Conservation (phyloP, 2,329 filamentous ascomycete genomes). For the Ophiostoma populinum region DNA sequence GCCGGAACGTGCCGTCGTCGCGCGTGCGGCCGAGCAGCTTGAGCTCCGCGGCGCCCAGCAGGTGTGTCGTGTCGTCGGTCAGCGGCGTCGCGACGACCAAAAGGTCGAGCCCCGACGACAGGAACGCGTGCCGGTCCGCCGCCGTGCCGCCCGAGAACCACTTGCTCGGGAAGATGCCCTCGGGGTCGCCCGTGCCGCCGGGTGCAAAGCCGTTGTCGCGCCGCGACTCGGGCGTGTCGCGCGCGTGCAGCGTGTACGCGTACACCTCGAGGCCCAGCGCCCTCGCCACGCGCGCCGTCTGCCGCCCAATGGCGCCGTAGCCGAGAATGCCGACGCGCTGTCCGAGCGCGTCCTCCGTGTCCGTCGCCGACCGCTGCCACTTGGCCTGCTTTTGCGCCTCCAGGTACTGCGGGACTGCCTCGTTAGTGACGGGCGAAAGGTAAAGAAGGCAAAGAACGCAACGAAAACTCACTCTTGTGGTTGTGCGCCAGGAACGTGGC, state of each 20-base stretch:
- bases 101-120: constrained; percentile 32
- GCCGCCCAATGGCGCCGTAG: constrained; percentile 36
- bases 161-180: constrained; percentile 28
- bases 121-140: constrained; percentile 30
- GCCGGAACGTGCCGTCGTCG: constrained; percentile 16
- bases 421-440: not conserved
- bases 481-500: constrained; percentile 31
- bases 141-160: constrained; percentile 32
- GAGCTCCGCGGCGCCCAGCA: constrained; percentile 35
- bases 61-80: constrained; percentile 27
- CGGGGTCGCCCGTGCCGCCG: constrained; percentile 41
- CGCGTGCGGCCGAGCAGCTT: constrained; percentile 20
- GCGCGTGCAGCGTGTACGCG: constrained; percentile 56
- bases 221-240: constrained; percentile 46
- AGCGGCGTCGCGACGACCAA: constrained; percentile 34
- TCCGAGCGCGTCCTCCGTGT: constrained; percentile 25
- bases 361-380: constrained; percentile 22
- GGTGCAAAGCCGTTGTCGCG: constrained; percentile 50
- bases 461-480: constrained; percentile 24
- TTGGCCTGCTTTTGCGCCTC: constrained; percentile 24
- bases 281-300: constrained; percentile 36
- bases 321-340: constrained; percentile 37
- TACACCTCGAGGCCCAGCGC: constrained; percentile 56
- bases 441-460: not conserved
- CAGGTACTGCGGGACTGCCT: constrained; percentile 26